phyloP scores from a whole-genome alignment of 106 monocot species.

The Narthecium ossifragum region DNA sequence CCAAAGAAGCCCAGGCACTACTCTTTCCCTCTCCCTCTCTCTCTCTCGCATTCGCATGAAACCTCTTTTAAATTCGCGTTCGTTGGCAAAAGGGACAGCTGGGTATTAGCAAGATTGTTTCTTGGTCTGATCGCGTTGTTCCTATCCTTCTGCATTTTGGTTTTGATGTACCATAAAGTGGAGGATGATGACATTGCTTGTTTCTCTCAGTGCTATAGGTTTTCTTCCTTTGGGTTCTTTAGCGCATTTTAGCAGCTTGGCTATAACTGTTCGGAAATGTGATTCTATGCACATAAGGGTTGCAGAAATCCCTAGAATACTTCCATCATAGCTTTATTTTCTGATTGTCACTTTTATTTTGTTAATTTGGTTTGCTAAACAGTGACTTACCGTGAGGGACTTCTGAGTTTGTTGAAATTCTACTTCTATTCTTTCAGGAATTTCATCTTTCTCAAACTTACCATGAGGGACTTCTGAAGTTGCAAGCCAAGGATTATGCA shows the following conservation, averaged over 20 bases:
- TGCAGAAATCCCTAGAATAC: neutral
- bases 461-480: conserved; percentile 84
- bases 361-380: neutral
- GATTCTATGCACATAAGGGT: neutral
- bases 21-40: neutral
- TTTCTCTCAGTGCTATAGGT: conserved; percentile 1
- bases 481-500: conserved; percentile 72
- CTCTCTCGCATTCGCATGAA: neutral
- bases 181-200: neutral
- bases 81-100: no score
- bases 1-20: conserved; percentile 82
- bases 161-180: neutral
- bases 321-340: neutral
- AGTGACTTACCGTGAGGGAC: neutral
- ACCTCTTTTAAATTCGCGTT: no score
- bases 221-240: no score
- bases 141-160: neutral
- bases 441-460: conserved; percentile 94
- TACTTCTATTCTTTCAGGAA: conserved; percentile 33
- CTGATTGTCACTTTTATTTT: neutral
- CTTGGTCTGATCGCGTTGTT: neutral
- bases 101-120: no score
- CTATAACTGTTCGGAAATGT: neutral
- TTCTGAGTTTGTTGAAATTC: neutral
- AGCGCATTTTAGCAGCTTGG: no score